These are phyloP conservation scores for Citrullus colocynthis DNA, from an alignment of 306 rosid genomes.

Conservation along the genomic window DNA sequence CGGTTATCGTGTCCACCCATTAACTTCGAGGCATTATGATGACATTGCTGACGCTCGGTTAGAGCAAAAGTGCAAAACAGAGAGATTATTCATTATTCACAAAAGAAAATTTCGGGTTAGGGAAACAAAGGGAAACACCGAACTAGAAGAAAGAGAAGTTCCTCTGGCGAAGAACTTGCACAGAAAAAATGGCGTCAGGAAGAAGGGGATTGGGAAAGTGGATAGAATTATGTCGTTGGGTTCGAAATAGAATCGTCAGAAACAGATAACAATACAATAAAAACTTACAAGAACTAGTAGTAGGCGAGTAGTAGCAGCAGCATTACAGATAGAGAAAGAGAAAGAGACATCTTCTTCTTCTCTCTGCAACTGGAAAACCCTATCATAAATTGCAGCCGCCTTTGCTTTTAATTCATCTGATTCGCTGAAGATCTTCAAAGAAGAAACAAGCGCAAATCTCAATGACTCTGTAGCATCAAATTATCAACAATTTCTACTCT, in stretches of 20 bases:
- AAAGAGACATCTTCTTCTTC: background rate
- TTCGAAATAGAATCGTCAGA: background rate
- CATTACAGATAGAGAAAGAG: background rate
- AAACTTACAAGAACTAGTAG: background rate
- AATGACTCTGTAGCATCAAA: constrained; percentile 9
- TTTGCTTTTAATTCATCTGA: constrained; percentile 40
- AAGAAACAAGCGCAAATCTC: constrained; percentile 45
- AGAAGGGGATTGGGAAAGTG: background rate
- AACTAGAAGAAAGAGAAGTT: constrained; percentile 1
- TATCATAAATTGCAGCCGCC: constrained; percentile 73
- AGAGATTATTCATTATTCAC: background rate
- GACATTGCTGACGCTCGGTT: constrained; percentile 14
- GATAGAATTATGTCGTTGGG: background rate
- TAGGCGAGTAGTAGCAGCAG: background rate
- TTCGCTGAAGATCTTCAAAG: constrained; percentile 30
- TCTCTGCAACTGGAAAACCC: background rate
- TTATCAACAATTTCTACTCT: background rate
- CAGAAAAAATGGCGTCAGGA: constrained; percentile 21
- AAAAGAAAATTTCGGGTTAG: background rate
- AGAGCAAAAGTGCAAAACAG: background rate
- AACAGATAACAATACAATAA: background rate
- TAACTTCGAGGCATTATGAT: constrained; percentile 17
- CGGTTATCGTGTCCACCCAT: constrained; percentile 19
- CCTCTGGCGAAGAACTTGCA: constrained; percentile 9
- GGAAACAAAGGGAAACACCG: background rate